These are phyloP conservation scores for Boletus edulis DNA, from an alignment of 768 basidiomycete genomes.

Conservation along the genomic window DNA sequence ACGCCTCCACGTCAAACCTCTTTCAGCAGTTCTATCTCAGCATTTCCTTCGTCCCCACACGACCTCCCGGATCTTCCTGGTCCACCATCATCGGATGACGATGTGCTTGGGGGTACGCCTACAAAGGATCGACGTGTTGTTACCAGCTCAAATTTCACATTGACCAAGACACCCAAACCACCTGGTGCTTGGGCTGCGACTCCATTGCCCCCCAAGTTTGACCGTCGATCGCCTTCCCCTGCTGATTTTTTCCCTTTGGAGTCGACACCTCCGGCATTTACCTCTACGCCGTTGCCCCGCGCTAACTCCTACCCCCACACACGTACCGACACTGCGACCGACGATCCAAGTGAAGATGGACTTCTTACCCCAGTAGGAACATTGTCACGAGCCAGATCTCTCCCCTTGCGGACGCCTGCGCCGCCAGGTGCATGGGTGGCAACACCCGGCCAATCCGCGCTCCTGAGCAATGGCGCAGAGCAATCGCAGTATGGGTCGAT, in stretches of 20 bases:
- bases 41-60: constrained; percentile 60
- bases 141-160: constrained; percentile 27
- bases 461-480: constrained; percentile 14
- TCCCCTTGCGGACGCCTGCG: constrained; percentile 58
- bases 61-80: constrained; percentile 65
- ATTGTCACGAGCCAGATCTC: constrained; percentile 46
- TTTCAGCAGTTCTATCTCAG: constrained; percentile 42
- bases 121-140: constrained; percentile 16
- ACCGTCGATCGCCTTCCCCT: constrained; percentile 17
- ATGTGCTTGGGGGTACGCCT: constrained; percentile 32
- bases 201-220: constrained; percentile 29
- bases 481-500: constrained; percentile 34
- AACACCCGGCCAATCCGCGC: constrained; percentile 45
- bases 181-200: constrained; percentile 47
- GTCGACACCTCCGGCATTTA: constrained; percentile 23
- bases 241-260: constrained; percentile 19
- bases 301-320: constrained; percentile 11
- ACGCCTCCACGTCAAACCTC: constrained; percentile 50
- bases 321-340: constrained; percentile 14
- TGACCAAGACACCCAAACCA: constrained; percentile 44
- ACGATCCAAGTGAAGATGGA: constrained; percentile 22
- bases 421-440: constrained; percentile 66
- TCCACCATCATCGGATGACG: constrained; percentile 58
- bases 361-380: constrained; percentile 45
- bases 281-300: constrained; percentile 27